Percentiles rank a stretch among this genome's conserved stretches.
phyloP scores from a whole-genome alignment of 306 rosid genomes.

The Prunus mongolica region DNA sequence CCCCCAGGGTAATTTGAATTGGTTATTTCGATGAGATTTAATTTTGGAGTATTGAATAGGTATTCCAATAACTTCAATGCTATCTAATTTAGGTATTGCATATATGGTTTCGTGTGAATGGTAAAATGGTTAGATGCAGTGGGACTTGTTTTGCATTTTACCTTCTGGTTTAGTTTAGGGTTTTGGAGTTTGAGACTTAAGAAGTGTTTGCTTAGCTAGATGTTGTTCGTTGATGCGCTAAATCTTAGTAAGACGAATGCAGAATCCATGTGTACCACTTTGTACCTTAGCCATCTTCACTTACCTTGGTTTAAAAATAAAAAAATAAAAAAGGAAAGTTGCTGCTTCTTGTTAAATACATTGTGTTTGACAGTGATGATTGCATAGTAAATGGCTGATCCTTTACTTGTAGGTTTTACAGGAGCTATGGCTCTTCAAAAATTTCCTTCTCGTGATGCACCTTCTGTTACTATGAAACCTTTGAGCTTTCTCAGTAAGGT shows the following conservation, averaged over 20 bases:
- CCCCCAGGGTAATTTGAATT: neutral
- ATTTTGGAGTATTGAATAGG: neutral
- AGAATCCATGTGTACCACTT: too few relatives aligned
- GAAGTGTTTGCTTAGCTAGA: neutral
- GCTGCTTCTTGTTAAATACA: too few relatives aligned
- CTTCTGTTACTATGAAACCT: constrained; percentile 54
- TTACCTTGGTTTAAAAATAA: too few relatives aligned
- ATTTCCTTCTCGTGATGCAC: constrained; percentile 63
- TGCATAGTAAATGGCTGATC: neutral
- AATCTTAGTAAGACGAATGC: neutral
- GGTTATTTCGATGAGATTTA: neutral
- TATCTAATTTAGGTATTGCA: neutral
- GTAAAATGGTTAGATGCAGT: neutral
- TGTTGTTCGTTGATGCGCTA: neutral
- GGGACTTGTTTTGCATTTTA: neutral
- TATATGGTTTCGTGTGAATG: neutral
- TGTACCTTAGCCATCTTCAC: too few relatives aligned
- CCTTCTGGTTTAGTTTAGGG: neutral
- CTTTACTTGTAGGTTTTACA: constrained; percentile 35
- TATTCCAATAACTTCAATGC: neutral
- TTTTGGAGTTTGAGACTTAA: constrained; percentile 3
- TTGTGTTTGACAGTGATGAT: too few relatives aligned
- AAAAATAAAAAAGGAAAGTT: too few relatives aligned
- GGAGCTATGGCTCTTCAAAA: constrained; percentile 87
- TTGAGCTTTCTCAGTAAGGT: constrained; percentile 54